phyloP scores from a whole-genome alignment of 192 early-diverging fungal species.

The Glomus cerebriforme region DNA sequence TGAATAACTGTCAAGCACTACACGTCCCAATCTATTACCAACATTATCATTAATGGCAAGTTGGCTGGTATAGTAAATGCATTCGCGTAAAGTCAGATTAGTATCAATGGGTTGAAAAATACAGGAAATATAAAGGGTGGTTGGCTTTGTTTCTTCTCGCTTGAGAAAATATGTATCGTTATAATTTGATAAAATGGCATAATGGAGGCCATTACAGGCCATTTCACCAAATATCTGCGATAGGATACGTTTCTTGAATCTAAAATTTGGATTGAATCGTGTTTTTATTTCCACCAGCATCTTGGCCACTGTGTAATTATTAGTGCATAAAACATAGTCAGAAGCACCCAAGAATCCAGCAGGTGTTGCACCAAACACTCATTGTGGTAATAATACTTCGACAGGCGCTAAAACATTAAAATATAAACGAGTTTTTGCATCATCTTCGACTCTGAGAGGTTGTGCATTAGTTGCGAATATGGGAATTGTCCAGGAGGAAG shows the following conservation, averaged over 20 bases:
- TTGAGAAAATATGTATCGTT: slow-evolving; percentile 18
- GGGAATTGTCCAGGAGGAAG: background rate
- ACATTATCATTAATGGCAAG: too few species aligned
- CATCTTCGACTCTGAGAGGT: background rate
- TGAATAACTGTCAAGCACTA: background rate
- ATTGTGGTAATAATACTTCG: background rate
- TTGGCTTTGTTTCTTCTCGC: background rate
- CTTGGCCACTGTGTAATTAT: slow-evolving; percentile 16
- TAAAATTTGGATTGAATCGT: slow-evolving; percentile 14
- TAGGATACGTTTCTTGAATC: background rate
- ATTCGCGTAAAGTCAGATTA: slow-evolving; percentile 21
- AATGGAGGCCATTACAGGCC: too few species aligned
- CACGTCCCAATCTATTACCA: slow-evolving; percentile 5
- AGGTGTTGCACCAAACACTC: background rate
- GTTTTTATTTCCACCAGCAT: slow-evolving; percentile 18
- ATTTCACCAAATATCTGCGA: too few species aligned
- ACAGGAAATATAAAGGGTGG: slow-evolving; percentile 4
- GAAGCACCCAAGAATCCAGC: background rate
- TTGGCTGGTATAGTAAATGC: slow-evolving; percentile 17
- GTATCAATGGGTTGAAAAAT: background rate
- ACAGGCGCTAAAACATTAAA: background rate
- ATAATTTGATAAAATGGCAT: slow-evolving; percentile 10
- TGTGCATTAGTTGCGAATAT: background rate
- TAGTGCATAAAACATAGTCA: too few species aligned
- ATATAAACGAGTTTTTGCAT: background rate